Evolutionary conservation across 1,284 basidiomycete species (phyloP).

Genomic region (Malassezia brasiliensis): DNA sequence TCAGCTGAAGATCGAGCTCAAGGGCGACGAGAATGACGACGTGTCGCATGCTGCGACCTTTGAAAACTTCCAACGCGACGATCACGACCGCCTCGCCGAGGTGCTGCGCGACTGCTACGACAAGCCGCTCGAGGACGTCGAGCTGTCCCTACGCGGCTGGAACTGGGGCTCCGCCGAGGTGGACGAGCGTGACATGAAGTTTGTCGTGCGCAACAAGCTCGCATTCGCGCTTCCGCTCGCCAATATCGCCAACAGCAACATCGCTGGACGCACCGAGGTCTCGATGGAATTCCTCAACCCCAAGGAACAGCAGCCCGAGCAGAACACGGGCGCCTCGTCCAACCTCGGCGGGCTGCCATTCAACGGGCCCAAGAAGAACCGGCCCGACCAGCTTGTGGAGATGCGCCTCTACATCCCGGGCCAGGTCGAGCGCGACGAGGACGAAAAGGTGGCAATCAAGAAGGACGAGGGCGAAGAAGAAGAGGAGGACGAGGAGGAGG

Average conservation of each 20-base stretch:
- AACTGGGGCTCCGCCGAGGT: constrained; percentile 73
- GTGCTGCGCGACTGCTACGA: constrained; percentile 59
- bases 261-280: constrained; percentile 91
- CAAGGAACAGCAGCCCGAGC: constrained; percentile 44
- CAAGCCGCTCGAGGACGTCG: constrained; percentile 72
- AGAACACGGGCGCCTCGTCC: constrained; percentile 43
- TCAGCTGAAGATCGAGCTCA: constrained; percentile 72
- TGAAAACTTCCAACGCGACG: constrained; percentile 86
- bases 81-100: constrained; percentile 47
- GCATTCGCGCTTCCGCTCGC: constrained; percentile 83
- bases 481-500: constrained; percentile 52
- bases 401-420: constrained; percentile 95
- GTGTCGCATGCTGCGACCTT: constrained; percentile 61
- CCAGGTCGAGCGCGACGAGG: constrained; percentile 52
- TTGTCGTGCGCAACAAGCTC: constrained; percentile 78
- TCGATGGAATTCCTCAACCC: constrained; percentile 77
- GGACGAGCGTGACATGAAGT: constrained; percentile 71
- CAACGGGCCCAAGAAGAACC: constrained; percentile 24
- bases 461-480: constrained; percentile 54
- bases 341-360: constrained; percentile 14
- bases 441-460: constrained; percentile 12
- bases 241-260: constrained; percentile 90
- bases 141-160: constrained; percentile 87
- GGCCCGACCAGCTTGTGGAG: constrained; percentile 68
- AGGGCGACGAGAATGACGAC: constrained; percentile 54